Evolutionary conservation across 1,284 basidiomycete genomes (phyloP).

Genomic region (Malassezia restricta): DNA sequence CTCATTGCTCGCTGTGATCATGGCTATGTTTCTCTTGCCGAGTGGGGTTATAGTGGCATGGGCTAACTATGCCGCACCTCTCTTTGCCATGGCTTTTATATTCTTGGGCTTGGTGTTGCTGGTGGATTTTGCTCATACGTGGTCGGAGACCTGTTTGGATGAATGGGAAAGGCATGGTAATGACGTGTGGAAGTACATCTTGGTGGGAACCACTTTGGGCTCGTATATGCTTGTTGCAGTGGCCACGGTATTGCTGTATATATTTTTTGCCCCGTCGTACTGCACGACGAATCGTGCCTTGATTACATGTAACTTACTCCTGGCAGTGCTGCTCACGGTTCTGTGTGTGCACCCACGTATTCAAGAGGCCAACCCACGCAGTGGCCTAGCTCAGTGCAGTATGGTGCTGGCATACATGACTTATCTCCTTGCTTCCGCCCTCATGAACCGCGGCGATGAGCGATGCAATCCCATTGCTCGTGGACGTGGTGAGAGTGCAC

Average conservation of each 20-base stretch:
- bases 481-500: slow-evolving; percentile 56
- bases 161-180: slow-evolving; percentile 79
- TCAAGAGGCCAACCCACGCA: slow-evolving; percentile 85
- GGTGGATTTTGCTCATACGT: slow-evolving; percentile 96
- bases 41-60: slow-evolving; percentile 90
- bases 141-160: slow-evolving; percentile 91
- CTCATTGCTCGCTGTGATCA: slow-evolving; percentile 65
- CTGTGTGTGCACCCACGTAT: slow-evolving; percentile 72
- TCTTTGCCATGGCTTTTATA: slow-evolving; percentile 88
- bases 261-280: slow-evolving; percentile 73
- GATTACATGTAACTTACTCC: slow-evolving; percentile 80
- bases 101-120: slow-evolving; percentile 85
- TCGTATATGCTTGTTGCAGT: slow-evolving; percentile 75
- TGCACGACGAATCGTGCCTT: slow-evolving; percentile 89
- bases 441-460: slow-evolving; percentile 74
- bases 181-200: slow-evolving; percentile 88
- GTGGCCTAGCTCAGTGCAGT: slow-evolving; percentile 83
- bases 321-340: slow-evolving; percentile 68
- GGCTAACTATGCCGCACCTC: slow-evolving; percentile 80
- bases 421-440: slow-evolving; percentile 84
- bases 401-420: slow-evolving; percentile 97
- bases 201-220: slow-evolving; percentile 79
- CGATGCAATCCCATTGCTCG: slow-evolving; percentile 77
- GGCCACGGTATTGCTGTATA: slow-evolving; percentile 75
- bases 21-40: slow-evolving; percentile 77